These are phyloP conservation scores for Albizia julibrissin DNA, from an alignment of 306 rosid species.

Conservation along the genomic window DNA sequence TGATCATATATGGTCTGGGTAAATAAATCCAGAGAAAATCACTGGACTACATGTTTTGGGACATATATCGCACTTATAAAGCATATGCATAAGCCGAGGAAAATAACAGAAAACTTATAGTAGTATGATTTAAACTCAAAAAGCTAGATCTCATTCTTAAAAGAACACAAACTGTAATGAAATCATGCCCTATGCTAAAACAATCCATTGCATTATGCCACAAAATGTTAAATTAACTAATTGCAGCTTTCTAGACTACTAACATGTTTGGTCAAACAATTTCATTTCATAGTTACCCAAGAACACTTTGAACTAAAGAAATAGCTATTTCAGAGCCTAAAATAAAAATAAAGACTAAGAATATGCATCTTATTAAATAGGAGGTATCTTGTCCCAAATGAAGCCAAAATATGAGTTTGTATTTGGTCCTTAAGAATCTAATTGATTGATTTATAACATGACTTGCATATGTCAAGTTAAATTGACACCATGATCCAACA, in stretches of 20 bases:
- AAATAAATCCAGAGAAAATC: not conserved
- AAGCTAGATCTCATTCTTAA: not conserved
- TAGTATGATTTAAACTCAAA: not conserved
- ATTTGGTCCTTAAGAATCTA: not conserved
- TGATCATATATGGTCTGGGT: not conserved
- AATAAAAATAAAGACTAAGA: not conserved
- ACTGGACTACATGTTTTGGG: not conserved
- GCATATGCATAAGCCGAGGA: not conserved
- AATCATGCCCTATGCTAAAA: not conserved
- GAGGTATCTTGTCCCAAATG: not conserved
- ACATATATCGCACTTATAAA: not conserved
- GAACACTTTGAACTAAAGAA: not conserved
- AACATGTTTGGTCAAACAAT: not conserved
- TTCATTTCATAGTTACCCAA: not conserved
- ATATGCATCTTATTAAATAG: not conserved
- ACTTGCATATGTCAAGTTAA: constrained; percentile 5
- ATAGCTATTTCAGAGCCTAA: not conserved
- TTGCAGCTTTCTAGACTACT: not conserved
- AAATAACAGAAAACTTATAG: not conserved
- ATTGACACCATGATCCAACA: not conserved
- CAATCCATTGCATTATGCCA: not conserved
- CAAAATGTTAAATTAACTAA: not conserved
- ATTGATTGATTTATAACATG: not conserved
- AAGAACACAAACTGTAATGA: not conserved
- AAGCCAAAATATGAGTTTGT: not conserved